These are phyloP conservation scores for Delonix regia DNA, from an alignment of 306 rosid genomes.

Conservation along the genomic window DNA sequence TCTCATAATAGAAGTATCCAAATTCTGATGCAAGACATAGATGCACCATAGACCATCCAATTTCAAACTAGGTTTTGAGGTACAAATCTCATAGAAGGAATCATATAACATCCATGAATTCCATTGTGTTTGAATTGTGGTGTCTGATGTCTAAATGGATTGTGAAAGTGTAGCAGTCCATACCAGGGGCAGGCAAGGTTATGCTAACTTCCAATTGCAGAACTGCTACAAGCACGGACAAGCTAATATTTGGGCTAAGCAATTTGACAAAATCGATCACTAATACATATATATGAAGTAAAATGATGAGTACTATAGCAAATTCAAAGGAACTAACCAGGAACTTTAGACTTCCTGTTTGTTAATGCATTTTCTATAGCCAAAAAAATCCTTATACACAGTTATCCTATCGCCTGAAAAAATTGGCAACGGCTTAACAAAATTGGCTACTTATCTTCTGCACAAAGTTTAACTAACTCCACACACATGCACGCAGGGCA, in stretches of 20 bases:
- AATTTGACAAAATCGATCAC: background rate
- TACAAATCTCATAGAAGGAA: no score
- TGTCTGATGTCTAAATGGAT: no score
- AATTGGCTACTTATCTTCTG: constrained; percentile 32
- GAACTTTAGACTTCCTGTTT: background rate
- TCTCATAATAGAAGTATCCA: background rate
- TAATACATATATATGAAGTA: background rate
- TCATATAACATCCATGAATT: no score
- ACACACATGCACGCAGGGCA: constrained; percentile 26
- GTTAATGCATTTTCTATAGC: background rate
- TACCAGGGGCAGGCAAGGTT: background rate
- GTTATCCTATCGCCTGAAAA: constrained; percentile 36
- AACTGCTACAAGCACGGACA: background rate
- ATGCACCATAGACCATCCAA: background rate
- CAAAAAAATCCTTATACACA: constrained; percentile 26
- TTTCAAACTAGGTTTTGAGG: no score
- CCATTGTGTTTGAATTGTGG: background rate
- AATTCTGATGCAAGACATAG: background rate
- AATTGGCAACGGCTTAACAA: constrained; percentile 44
- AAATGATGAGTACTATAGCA: background rate
- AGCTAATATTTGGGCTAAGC: background rate
- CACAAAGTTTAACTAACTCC: constrained; percentile 28
- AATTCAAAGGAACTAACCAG: background rate
- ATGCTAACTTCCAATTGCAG: background rate
- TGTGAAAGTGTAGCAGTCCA: no score